Conservation (phyloP, 2,329 filamentous ascomycete genomes). For the Xylaria sp. region DNA sequence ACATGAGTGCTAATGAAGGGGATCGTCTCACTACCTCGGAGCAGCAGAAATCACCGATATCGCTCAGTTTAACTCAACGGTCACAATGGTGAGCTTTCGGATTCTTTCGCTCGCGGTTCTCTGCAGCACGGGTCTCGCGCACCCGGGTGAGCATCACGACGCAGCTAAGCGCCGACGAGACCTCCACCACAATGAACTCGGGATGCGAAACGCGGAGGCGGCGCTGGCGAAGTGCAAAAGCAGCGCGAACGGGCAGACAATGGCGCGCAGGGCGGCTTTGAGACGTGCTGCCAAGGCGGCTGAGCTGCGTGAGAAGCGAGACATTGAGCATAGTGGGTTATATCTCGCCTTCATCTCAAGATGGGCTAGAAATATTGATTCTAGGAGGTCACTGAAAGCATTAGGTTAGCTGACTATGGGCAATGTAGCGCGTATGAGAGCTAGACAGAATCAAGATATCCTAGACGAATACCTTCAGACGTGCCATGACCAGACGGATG, state of each 20-base stretch:
- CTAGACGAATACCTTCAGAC: slow-evolving; percentile 39
- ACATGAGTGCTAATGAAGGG: neutral
- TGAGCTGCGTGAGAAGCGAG: slow-evolving; percentile 51
- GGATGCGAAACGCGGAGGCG: slow-evolving; percentile 50
- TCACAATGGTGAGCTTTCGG: slow-evolving; percentile 33
- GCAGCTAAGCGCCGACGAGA: slow-evolving; percentile 45
- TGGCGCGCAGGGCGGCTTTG: slow-evolving; percentile 50
- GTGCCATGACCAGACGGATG: slow-evolving; percentile 40
- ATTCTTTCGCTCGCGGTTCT: slow-evolving; percentile 29
- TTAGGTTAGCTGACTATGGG: slow-evolving; percentile 5
- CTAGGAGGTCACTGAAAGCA: neutral
- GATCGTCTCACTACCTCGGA: neutral
- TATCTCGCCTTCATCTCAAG: neutral
- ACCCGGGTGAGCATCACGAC: slow-evolving; percentile 53
- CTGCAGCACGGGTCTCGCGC: slow-evolving; percentile 45
- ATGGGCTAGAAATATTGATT: too few species aligned
- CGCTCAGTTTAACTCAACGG: neutral
- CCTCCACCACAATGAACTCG: slow-evolving; percentile 49
- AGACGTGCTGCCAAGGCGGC: slow-evolving; percentile 51
- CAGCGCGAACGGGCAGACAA: slow-evolving; percentile 50
- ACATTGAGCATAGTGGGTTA: slow-evolving; percentile 41
- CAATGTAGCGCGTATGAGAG: slow-evolving; percentile 37
- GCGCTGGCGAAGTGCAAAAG: slow-evolving; percentile 51
- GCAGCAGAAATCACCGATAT: neutral
- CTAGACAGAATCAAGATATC: slow-evolving; percentile 40